A percentile compares a stretch with the other conserved stretches of the same genome.
These are phyloP conservation scores for Solanum corneliomulleri DNA, from an alignment of 257 asterid species.

Conservation along the genomic window DNA sequence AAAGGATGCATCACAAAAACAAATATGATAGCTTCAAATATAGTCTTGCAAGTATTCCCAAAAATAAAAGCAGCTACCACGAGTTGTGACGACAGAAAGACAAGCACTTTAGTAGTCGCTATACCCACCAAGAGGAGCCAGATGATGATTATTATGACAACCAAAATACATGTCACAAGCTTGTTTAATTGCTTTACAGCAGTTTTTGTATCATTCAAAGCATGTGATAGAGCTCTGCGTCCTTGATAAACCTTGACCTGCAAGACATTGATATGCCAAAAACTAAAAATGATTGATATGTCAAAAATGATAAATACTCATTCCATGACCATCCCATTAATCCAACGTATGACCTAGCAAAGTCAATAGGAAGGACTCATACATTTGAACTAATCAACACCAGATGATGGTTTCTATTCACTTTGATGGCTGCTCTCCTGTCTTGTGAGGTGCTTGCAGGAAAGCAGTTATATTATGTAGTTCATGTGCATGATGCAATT, in stretches of 20 bases:
- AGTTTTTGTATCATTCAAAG: conserved; percentile 68
- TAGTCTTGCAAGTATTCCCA: conserved; percentile 88
- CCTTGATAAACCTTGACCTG: conserved; percentile 86
- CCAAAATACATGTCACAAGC: conserved; percentile 38
- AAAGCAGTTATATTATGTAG: background rate
- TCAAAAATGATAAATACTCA: background rate
- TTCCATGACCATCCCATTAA: background rate
- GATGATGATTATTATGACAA: conserved; percentile 35
- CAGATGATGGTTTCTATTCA: background rate
- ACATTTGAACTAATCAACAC: background rate
- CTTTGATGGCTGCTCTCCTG: background rate
- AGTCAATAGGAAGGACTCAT: background rate
- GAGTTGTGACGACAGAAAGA: conserved; percentile 72
- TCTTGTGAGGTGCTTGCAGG: background rate
- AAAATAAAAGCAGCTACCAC: conserved; percentile 69
- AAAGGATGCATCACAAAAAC: conserved; percentile 88
- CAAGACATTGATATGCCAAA: conserved; percentile 1
- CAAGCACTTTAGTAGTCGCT: conserved; percentile 66
- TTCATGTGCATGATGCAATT: background rate
- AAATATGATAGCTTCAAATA: conserved; percentile 69
- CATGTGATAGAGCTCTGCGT: conserved; percentile 86
- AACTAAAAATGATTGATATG: background rate
- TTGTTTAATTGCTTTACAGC: conserved; percentile 67
- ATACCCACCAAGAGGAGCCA: conserved; percentile 76
- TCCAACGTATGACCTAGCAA: background rate